phyloP scores from a whole-genome alignment of 306 rosid genomes.

The Sechiopsis laciniata region DNA sequence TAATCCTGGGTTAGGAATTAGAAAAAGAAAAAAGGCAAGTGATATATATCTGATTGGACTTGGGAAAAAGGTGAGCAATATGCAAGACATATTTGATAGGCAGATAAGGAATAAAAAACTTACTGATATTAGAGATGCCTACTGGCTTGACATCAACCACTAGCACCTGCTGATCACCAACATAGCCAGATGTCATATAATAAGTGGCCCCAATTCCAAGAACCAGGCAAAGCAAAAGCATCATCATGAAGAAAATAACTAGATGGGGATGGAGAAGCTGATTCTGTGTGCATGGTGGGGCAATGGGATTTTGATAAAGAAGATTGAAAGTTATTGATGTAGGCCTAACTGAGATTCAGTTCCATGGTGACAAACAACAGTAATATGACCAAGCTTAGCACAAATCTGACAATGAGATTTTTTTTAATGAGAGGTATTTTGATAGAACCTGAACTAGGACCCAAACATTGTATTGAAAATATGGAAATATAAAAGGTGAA shows the following conservation, averaged over 20 bases:
- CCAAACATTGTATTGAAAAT: no score
- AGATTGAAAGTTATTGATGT: background rate
- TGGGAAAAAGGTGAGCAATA: background rate
- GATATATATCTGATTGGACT: background rate
- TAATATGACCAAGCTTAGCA: background rate
- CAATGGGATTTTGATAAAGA: background rate
- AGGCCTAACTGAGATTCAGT: background rate
- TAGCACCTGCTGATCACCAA: background rate
- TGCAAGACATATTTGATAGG: background rate
- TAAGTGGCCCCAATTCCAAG: background rate
- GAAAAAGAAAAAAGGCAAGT: background rate
- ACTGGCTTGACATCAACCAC: background rate
- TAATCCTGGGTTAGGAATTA: background rate
- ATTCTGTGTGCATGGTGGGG: conserved; percentile 3
- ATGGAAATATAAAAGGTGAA: no score
- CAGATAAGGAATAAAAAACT: background rate
- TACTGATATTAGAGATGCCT: background rate
- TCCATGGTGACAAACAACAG: background rate
- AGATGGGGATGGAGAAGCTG: background rate
- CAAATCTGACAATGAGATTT: background rate
- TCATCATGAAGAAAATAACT: background rate
- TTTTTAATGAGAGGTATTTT: background rate
- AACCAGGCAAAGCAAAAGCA: conserved; percentile 14
- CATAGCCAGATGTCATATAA: background rate
- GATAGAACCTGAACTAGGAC: no score